Percentiles rank a stretch among this genome's conserved stretches.
These are phyloP conservation scores for Tilletia horrida DNA, from an alignment of 1,284 basidiomycete species.

Conservation along the genomic window DNA sequence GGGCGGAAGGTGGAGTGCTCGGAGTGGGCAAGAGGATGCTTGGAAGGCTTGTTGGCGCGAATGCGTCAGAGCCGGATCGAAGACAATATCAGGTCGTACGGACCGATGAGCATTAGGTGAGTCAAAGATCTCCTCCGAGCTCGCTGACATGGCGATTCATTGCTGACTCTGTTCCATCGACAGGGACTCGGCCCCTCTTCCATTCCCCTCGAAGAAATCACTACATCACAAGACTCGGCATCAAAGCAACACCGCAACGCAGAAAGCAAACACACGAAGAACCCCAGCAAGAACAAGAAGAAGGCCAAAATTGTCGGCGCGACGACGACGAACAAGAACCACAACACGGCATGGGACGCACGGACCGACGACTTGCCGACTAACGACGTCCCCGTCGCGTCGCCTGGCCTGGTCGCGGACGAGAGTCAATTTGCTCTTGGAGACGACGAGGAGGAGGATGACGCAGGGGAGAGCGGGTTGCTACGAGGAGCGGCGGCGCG, in stretches of 20 bases:
- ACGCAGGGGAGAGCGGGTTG: neutral
- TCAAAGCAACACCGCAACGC: neutral
- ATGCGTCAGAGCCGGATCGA: constrained; percentile 25
- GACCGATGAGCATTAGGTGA: constrained; percentile 37
- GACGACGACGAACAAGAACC: neutral
- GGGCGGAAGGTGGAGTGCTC: constrained; percentile 49
- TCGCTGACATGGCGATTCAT: neutral
- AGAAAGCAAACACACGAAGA: neutral
- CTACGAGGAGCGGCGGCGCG: neutral
- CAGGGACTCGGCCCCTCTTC: constrained; percentile 19
- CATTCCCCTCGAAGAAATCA: constrained; percentile 13
- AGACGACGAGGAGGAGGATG: neutral
- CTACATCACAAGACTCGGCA: neutral
- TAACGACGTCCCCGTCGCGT: neutral
- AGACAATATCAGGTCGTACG: constrained; percentile 36
- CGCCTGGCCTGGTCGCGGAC: neutral
- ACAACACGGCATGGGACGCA: neutral
- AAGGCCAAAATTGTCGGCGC: neutral
- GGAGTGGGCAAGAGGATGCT: constrained; percentile 22
- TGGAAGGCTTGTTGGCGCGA: constrained; percentile 27
- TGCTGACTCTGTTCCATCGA: neutral
- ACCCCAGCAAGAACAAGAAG: neutral
- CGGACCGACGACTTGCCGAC: neutral
- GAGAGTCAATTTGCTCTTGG: constrained; percentile 13
- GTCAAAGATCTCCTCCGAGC: neutral